These are phyloP conservation scores for Diaporthe vexans DNA, from an alignment of 2,329 filamentous ascomycete genomes.

Conservation along the genomic window DNA sequence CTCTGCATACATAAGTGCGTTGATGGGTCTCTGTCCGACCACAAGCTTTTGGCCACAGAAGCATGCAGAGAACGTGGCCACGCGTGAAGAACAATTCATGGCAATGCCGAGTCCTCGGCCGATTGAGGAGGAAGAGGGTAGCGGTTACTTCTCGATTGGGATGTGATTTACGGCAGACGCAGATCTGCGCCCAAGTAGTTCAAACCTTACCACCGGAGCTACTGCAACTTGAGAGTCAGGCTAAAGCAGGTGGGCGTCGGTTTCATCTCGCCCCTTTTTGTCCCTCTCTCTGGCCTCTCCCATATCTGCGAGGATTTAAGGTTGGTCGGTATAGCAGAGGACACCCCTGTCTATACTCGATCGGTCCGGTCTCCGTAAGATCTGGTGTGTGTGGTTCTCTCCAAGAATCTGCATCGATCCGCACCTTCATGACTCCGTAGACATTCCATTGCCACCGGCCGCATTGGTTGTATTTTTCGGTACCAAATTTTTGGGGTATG, in stretches of 20 bases:
- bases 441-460: neutral
- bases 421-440: neutral
- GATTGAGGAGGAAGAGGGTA: constrained; percentile 11
- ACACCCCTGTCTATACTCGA: constrained; percentile 23
- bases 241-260: constrained; percentile 6
- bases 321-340: constrained; percentile 12
- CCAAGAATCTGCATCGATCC: constrained; percentile 5
- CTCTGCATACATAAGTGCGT: neutral
- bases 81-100: neutral
- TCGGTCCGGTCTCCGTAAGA: constrained; percentile 28
- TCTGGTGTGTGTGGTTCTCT: constrained; percentile 15
- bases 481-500: neutral
- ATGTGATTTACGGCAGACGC: constrained; percentile 25
- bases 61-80: neutral
- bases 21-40: neutral
- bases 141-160: constrained; percentile 9
- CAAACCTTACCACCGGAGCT: neutral
- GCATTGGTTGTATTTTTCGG: neutral
- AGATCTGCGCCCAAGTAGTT: constrained; percentile 20
- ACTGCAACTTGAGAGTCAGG: constrained; percentile 28
- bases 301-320: constrained; percentile 20
- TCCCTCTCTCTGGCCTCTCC: neutral
- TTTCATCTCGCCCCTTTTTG: constrained; percentile 25
- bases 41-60: neutral
- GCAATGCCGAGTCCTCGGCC: constrained; percentile 1